Evolutionary conservation across 495 filamentous ascomycete species (phyloP), one percentile per base, ranked within the genome.

Genomic region (Letharia lupina): DNA sequence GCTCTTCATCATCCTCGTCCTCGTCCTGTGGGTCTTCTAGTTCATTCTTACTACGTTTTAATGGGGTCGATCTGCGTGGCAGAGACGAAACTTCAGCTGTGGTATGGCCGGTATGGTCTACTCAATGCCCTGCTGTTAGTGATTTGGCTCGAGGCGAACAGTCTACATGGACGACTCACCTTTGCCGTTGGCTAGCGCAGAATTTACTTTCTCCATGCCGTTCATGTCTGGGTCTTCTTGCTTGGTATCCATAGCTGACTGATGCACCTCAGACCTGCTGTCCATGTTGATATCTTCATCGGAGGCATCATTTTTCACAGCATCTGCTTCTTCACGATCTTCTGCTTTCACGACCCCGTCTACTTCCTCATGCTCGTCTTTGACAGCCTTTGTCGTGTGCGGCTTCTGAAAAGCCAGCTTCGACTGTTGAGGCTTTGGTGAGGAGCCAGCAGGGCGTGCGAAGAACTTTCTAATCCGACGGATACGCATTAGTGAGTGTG

Each of bases 1-100:
- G 77, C 59, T 75, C 70, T 18, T 77, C 75, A 20, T 76, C 76
- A 37, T 77, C 75, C 31, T 77, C 75, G n/a, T 77, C 75, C 31
- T 77, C 75, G n/a, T 73, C 75, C 40, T 76, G 78, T 0, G 80
- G 79, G 4, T 70, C 63, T 50, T 66, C 62, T 37, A 59, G 28
- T 13, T 66, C 64, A 40, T 50, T 66, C 45, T 66, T 64, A 57
- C 50, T 64, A 39, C 66, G 66, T 50, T 72, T 70, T 13, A 57
- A 44, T 28, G 44, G 68, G 5, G 63, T 42, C 23, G 68, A 44
- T 39, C 42, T 23, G 13, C 28, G 10, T 40, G 50, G 54, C 20
- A 45, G 52, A 18, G 54, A 65, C 37, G 54, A 56, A 9, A 3
- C 15, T 40, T 45, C 40, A 23, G 20, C 23, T 58, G 39, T 16